Evolutionary conservation across 768 basidiomycete genomes (phyloP).

Genomic region (Pulveroboletus ravenelii): DNA sequence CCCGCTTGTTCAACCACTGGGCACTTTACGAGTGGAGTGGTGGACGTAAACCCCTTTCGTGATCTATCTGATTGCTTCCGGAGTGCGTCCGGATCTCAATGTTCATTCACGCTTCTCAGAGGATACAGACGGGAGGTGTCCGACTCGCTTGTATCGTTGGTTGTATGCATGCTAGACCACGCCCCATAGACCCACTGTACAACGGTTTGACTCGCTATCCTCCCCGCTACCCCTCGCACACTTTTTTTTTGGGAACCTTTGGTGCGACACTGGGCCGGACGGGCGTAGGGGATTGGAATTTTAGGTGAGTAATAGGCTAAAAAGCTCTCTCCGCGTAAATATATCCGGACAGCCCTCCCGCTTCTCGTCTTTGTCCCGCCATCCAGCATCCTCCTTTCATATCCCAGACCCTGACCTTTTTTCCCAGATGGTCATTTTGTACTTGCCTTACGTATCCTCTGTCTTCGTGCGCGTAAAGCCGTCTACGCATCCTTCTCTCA

Average conservation of each 20-base stretch:
- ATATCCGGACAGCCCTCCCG: slow-evolving; percentile 16
- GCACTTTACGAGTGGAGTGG: slow-evolving; percentile 35
- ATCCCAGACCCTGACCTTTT: slow-evolving; percentile 31
- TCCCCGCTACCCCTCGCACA: slow-evolving; percentile 15
- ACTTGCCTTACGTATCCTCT: slow-evolving; percentile 33
- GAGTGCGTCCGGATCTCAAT: slow-evolving; percentile 11
- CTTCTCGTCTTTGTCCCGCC: slow-evolving; percentile 15
- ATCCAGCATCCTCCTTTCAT: slow-evolving; percentile 32
- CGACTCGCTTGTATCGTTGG: slow-evolving; percentile 10
- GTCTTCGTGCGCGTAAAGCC: slow-evolving; percentile 36
- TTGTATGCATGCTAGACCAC: slow-evolving; percentile 25
- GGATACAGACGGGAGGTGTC: slow-evolving; percentile 13
- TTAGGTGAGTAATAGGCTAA: too few relatives aligned
- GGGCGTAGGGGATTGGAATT: too few relatives aligned
- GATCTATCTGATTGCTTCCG: slow-evolving; percentile 17
- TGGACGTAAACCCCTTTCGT: slow-evolving; percentile 34
- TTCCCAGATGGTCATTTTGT: slow-evolving; percentile 35
- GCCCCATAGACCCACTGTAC: slow-evolving; percentile 39
- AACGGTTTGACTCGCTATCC: slow-evolving; percentile 24
- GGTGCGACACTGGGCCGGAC: too few relatives aligned
- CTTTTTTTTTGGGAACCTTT: too few relatives aligned
- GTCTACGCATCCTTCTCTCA: slow-evolving; percentile 30
- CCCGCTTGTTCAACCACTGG: slow-evolving; percentile 35
- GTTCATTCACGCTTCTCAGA: slow-evolving; percentile 4
- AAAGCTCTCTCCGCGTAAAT: slow-evolving; percentile 10